Evolutionary conservation across 495 filamentous ascomycete genomes (phyloP).

Genomic region (Penicilliopsis zonata): DNA sequence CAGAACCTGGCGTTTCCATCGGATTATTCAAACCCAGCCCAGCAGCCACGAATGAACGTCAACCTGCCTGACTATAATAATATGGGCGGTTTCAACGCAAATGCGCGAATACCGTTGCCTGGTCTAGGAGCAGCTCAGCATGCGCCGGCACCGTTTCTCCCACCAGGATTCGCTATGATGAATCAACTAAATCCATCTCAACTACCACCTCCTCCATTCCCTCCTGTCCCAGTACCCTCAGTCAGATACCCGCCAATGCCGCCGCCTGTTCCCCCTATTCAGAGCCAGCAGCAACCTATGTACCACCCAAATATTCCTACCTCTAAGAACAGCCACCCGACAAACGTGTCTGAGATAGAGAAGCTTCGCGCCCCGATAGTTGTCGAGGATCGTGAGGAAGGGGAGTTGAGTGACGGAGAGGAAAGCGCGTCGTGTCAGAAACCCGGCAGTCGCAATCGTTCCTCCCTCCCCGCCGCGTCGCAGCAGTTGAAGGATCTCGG

Average conservation of each 20-base stretch:
- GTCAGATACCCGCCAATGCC: constrained; percentile 14
- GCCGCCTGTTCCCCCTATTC: constrained; percentile 8
- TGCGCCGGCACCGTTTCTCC: constrained; percentile 13
- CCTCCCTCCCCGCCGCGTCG: no score
- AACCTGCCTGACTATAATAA: constrained; percentile 11
- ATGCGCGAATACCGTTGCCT: constrained; percentile 16
- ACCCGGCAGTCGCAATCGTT: no score
- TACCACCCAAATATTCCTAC: constrained; percentile 2
- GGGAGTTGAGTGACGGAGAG: constrained; percentile 60
- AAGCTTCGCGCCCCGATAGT: no score
- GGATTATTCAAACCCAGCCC: constrained; percentile 5
- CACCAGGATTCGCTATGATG: constrained; percentile 21
- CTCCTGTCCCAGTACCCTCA: constrained; percentile 14
- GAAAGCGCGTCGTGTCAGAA: constrained; percentile 22
- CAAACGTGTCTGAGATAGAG: no score
- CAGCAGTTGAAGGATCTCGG: no score
- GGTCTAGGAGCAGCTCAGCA: constrained; percentile 11
- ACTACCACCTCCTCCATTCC: constrained; percentile 13
- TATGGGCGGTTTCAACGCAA: constrained; percentile 14
- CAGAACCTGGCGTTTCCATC: constrained; percentile 12
- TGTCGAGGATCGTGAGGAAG: constrained; percentile 53
- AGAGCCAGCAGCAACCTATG: not conserved
- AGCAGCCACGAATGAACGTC: constrained; percentile 3
- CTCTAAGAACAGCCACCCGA: no score
- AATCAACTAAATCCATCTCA: constrained; percentile 15